Evolutionary conservation across 176 grass and related monocot genomes (phyloP), one percentile per base, ranked within the genome.

Genomic region (Oropetium thomaeum): DNA sequence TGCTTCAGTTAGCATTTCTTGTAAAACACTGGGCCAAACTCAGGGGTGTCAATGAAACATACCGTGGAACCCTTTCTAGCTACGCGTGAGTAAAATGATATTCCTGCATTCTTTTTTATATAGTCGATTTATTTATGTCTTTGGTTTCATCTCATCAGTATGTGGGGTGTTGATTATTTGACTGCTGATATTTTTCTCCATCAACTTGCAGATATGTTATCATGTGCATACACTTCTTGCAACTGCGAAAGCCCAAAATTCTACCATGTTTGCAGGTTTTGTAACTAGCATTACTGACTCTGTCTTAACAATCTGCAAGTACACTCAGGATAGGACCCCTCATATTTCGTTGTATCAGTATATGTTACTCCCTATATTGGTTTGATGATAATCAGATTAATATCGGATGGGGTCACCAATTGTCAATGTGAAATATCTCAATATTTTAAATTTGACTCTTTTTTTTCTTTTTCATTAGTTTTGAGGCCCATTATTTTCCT

Each of bases 181-280:
- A 15, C 16, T 7, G 9, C 13, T 81, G 8, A 82, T 68, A 11
- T 79, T 79, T 79, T 3, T 48, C 79, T 29, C 5, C 68, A 58
- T 71, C 20, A 23, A 38, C 65, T 65, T 84, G 53, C 67, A 92
- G 86, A 38, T 92, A 92, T 65, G 90, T 87, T 80, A 37, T 92
- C 11, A 86, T 92, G 90, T 89, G 90, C 76, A 92, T 92, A 37
- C 65, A 69, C 69, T 92, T 92, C 80, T 69, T 89, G 74, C 86
- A 92, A 62, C 80, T 69, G n/a, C 27, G 83, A 8, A 68, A 81
- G 57, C 90, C 90, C 28, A 82, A 81, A 45, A 86, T 92, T 83
- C 79, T 89, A n/a, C 86, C 86, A 43, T 89, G 90, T 59, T 80
- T 92, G 25, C 90, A 92, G 86, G 90, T 89, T 78, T 9, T 41